These are phyloP conservation scores for Exidia glandulosa DNA, from an alignment of 768 basidiomycete genomes.

Conservation along the genomic window DNA sequence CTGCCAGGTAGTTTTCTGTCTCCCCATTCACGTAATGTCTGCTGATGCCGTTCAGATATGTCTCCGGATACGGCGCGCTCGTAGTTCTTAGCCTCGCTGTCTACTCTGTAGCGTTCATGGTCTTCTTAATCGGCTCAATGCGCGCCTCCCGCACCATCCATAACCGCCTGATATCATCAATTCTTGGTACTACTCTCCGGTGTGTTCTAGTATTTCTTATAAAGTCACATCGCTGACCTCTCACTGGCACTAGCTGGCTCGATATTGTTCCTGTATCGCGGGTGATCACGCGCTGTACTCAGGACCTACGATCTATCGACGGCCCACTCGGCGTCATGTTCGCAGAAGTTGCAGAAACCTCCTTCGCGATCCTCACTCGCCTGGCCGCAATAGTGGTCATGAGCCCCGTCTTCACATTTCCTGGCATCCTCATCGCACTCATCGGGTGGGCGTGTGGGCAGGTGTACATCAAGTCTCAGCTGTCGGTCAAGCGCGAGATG, in stretches of 20 bases:
- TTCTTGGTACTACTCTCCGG: constrained; percentile 5
- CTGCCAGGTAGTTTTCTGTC: neutral
- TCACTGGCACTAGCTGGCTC: constrained; percentile 39
- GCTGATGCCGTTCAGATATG: neutral
- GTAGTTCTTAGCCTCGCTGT: neutral
- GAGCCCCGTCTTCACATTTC: constrained; percentile 35
- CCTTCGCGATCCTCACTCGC: constrained; percentile 27
- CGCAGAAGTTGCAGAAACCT: constrained; percentile 22
- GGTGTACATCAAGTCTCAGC: constrained; percentile 33
- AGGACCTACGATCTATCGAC: constrained; percentile 43
- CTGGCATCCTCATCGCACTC: constrained; percentile 27
- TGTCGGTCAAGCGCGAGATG: constrained; percentile 39
- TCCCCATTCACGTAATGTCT: neutral
- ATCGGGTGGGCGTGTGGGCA: constrained; percentile 11
- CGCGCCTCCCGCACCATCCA: constrained; percentile 1
- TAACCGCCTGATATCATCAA: neutral
- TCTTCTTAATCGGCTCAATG: neutral
- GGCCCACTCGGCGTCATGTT: constrained; percentile 20
- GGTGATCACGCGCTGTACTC: constrained; percentile 54
- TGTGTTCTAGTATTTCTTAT: neutral
- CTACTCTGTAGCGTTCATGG: neutral
- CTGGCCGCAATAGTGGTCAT: constrained; percentile 33
- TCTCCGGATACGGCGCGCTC: neutral
- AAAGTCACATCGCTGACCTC: constrained; percentile 5
- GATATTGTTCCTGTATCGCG: constrained; percentile 42